Percentiles rank a stretch among this genome's conserved stretches.
Evolutionary conservation across 805 yeast species (phyloP).

Genomic region (Teunomyces gatunensis): DNA sequence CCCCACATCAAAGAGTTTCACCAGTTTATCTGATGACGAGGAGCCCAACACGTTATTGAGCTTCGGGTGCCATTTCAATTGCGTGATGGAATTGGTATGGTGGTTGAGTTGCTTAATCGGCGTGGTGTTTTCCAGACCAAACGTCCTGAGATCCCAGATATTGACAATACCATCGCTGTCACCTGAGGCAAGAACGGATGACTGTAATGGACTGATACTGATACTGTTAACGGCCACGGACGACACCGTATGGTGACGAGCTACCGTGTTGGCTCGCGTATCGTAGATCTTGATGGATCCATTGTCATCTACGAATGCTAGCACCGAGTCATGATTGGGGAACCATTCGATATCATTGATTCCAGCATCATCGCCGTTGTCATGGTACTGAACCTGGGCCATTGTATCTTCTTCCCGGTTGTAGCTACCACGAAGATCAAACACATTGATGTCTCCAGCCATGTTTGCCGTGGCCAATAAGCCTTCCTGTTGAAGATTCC

Average conservation of each 20-base stretch:
- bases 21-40: constrained; percentile 62
- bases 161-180: constrained; percentile 54
- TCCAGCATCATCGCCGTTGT: constrained; percentile 32
- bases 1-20: constrained; percentile 58
- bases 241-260: constrained; percentile 5
- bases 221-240: constrained; percentile 53
- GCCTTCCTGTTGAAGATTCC: constrained; percentile 70
- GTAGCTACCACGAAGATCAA: constrained; percentile 57
- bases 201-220: constrained; percentile 56
- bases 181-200: constrained; percentile 64
- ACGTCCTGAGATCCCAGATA: constrained; percentile 64
- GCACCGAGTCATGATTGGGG: constrained; percentile 55
- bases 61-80: constrained; percentile 71
- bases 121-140: constrained; percentile 9
- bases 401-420: constrained; percentile 4
- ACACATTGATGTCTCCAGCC: constrained; percentile 61
- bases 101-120: constrained; percentile 24
- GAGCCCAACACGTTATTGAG: constrained; percentile 55
- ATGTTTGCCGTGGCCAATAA: constrained; percentile 57
- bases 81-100: constrained; percentile 56
- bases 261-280: constrained; percentile 32
- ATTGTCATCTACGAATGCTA: constrained; percentile 69
- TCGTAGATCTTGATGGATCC: constrained; percentile 53
- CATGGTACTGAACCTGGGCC: constrained; percentile 2
- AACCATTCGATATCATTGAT: constrained; percentile 75